A percentile compares a stretch with the other conserved stretches of the same genome.
Evolutionary conservation across 352 stramenopile genomes (phyloP).

Genomic region (Globisporangium mamillatum): DNA sequence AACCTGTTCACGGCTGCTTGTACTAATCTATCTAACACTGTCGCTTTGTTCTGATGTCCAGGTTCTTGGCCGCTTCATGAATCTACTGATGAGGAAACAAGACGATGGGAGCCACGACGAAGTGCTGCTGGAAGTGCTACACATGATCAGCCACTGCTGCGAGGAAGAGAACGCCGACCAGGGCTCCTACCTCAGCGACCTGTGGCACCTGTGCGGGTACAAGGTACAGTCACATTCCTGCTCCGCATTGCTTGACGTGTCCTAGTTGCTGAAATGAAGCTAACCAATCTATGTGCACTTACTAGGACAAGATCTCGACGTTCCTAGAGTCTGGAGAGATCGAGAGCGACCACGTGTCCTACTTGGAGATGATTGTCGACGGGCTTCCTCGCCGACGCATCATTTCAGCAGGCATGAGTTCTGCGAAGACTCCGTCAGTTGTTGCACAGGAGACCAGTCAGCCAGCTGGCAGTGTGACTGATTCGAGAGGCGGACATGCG

Average conservation of each 20-base stretch:
- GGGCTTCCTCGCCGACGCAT: conserved; percentile 47
- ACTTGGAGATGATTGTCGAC: conserved; percentile 72
- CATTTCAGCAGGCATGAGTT: conserved; percentile 9
- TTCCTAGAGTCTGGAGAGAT: conserved; percentile 55
- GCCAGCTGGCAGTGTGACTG: neutral
- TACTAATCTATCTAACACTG: neutral
- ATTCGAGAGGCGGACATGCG: conserved; percentile 5
- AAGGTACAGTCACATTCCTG: conserved; percentile 25
- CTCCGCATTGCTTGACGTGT: neutral
- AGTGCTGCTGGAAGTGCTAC: conserved; percentile 51
- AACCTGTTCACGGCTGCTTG: neutral
- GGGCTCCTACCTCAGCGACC: conserved; percentile 69
- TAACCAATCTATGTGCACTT: neutral
- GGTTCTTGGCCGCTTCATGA: conserved; percentile 32
- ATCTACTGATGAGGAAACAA: conserved; percentile 34
- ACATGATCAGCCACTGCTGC: conserved; percentile 58
- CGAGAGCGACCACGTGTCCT: conserved; percentile 60
- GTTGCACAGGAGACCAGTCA: neutral
- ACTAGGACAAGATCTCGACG: conserved; percentile 42
- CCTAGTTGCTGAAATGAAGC: neutral
- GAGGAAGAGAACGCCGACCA: conserved; percentile 48
- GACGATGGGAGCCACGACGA: conserved; percentile 27
- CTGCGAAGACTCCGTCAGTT: neutral
- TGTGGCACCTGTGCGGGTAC: conserved; percentile 63
- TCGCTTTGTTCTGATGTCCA: neutral